A percentile compares a stretch with the other conserved stretches of the same genome.
These are phyloP conservation scores for Anthracocystis panici-leucophaei DNA, from an alignment of 1,284 basidiomycete genomes.

Conservation along the genomic window DNA sequence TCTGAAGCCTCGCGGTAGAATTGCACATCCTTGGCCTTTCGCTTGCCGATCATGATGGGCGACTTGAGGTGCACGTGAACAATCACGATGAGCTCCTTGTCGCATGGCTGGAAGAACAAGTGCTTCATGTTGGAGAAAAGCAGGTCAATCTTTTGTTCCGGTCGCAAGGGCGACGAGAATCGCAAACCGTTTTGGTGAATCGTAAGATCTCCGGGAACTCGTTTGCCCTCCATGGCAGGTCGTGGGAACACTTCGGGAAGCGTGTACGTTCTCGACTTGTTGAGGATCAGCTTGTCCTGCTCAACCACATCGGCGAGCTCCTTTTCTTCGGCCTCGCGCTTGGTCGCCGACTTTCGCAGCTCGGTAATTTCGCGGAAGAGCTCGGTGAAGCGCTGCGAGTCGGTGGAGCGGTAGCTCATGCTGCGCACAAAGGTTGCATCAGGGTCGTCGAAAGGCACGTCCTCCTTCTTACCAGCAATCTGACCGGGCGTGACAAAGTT, in stretches of 20 bases:
- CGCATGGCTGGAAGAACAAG: constrained; percentile 98
- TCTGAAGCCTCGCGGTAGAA: constrained; percentile 98
- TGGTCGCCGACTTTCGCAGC: constrained; percentile 94
- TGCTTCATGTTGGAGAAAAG: constrained; percentile 98
- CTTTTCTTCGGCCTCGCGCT: constrained; percentile 96
- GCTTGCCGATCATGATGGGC: constrained; percentile 99
- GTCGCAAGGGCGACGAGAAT: constrained; percentile 80
- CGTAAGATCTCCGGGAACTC: constrained; percentile 90
- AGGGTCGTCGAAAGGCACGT: constrained; percentile 98
- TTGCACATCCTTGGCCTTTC: constrained; percentile 97
- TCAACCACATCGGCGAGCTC: constrained; percentile 98
- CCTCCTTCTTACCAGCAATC: constrained; percentile 97
- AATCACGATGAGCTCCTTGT: constrained; percentile 93
- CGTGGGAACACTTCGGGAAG: constrained; percentile 93
- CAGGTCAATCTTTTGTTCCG: constrained; percentile 71
- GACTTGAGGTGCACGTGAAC: constrained; percentile 93
- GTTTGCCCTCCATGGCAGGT: constrained; percentile 91
- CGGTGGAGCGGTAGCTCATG: constrained; percentile 90
- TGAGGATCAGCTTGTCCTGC: constrained; percentile 87
- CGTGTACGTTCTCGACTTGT: constrained; percentile 74
- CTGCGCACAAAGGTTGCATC: constrained; percentile 97
- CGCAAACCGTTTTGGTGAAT: constrained; percentile 97
- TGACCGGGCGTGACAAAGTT: constrained; percentile 99
- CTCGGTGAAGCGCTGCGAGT: constrained; percentile 87
- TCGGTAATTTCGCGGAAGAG: constrained; percentile 93